These are phyloP conservation scores for Schizophyllum amplum DNA, from an alignment of 1,284 basidiomycete genomes.

Conservation along the genomic window DNA sequence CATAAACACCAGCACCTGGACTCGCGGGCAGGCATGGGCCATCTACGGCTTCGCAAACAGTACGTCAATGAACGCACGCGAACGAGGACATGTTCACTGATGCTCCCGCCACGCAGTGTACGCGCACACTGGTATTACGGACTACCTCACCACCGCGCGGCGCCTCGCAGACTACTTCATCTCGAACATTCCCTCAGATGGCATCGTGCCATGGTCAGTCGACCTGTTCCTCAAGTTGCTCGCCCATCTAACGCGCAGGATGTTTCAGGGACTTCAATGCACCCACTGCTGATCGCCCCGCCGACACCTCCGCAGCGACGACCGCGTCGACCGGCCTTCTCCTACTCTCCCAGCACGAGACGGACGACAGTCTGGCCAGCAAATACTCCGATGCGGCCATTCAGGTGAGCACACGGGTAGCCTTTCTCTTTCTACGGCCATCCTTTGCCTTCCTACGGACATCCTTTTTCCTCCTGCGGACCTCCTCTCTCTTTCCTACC, in stretches of 20 bases:
- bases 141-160: conserved; percentile 52
- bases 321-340: conserved; percentile 52
- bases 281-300: conserved; percentile 45
- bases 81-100: neutral
- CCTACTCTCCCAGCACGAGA: conserved; percentile 47
- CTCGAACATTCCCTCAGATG: conserved; percentile 42
- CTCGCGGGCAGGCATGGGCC: conserved; percentile 64
- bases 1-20: conserved; percentile 49
- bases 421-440: too few species aligned
- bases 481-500: too few species aligned
- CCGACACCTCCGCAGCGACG: conserved; percentile 61
- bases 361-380: conserved; percentile 24
- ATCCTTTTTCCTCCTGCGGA: too few species aligned
- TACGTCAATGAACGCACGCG: conserved; percentile 26
- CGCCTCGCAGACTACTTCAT: conserved; percentile 53
- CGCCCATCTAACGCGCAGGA: neutral
- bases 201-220: conserved; percentile 55
- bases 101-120: conserved; percentile 40
- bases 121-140: conserved; percentile 36
- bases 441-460: too few species aligned
- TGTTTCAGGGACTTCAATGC: conserved; percentile 64
- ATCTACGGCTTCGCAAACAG: conserved; percentile 65
- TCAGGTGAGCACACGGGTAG: too few species aligned
- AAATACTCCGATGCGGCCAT: conserved; percentile 44
- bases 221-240: neutral